A percentile compares a stretch with the other conserved stretches of the same genome.
Evolutionary conservation across 108 stramenopile genomes (phyloP).

Genomic region (Stephanodiscus minutulus): DNA sequence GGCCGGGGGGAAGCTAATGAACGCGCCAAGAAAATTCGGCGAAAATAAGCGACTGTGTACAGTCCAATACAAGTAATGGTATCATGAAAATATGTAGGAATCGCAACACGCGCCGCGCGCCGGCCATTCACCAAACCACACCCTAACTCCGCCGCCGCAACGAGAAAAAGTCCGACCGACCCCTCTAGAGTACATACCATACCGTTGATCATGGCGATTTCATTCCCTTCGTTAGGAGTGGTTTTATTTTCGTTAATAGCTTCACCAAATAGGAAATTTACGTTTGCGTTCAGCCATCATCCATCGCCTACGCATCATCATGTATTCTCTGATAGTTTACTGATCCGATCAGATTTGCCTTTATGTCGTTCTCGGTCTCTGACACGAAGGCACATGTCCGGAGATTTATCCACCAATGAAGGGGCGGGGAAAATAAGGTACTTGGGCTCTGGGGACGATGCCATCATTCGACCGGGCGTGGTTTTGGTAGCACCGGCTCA

Average conservation of each 20-base stretch:
- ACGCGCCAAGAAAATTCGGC: too few species aligned
- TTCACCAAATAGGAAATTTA: not conserved
- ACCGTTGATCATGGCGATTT: not conserved
- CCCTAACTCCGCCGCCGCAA: too few species aligned
- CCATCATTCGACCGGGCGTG: conserved; percentile 70
- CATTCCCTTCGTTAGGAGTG: not conserved
- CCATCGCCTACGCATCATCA: not conserved
- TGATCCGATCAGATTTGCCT: not conserved
- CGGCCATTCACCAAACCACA: too few species aligned
- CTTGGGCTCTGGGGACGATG: conserved; percentile 69
- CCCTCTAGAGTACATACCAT: too few species aligned
- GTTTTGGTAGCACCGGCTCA: conserved; percentile 75
- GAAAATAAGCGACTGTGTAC: too few species aligned
- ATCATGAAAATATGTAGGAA: too few species aligned
- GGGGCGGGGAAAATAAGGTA: conserved; percentile 36
- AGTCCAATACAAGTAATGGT: too few species aligned
- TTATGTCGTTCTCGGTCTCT: not conserved
- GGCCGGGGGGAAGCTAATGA: too few species aligned
- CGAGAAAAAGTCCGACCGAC: too few species aligned
- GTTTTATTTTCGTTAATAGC: not conserved
- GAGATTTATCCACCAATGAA: conserved; percentile 5
- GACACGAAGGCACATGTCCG: conserved; percentile 1
- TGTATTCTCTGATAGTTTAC: not conserved
- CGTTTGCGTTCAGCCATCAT: conserved; percentile 7
- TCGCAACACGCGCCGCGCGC: too few species aligned